Percentiles rank a stretch among this genome's conserved stretches.
Evolutionary conservation across 208 protist genomes (phyloP).

Genomic region (Wallacemonas collosoma): DNA sequence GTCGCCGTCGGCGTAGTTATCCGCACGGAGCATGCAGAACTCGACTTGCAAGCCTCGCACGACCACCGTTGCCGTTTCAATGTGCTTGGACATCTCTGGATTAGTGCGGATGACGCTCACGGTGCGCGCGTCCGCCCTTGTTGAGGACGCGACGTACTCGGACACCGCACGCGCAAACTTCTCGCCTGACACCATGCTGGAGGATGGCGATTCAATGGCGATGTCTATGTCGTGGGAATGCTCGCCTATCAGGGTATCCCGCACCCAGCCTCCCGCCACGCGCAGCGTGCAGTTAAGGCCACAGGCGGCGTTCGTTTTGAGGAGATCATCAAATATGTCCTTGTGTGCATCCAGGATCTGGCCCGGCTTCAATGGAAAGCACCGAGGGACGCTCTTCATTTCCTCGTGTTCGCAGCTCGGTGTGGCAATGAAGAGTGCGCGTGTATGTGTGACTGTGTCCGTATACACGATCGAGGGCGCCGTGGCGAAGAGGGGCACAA

Average conservation of each 20-base stretch:
- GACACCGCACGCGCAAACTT: conserved; percentile 91
- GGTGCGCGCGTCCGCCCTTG: conserved; percentile 39
- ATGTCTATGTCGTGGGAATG: conserved; percentile 98
- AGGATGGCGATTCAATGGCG: conserved; percentile 86
- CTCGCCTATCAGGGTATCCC: conserved; percentile 93
- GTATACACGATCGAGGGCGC: too few relatives aligned
- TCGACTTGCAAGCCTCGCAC: conserved; percentile 93
- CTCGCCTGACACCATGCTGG: conserved; percentile 64
- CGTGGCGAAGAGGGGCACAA: too few relatives aligned
- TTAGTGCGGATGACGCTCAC: conserved; percentile 96
- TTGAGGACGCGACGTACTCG: conserved; percentile 61
- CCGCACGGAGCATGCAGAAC: conserved; percentile 96
- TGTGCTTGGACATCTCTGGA: conserved; percentile 98
- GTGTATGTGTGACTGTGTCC: too few relatives aligned
- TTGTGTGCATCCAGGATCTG: conserved; percentile 62
- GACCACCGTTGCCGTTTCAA: conserved; percentile 96
- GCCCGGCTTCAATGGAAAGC: conserved; percentile 35
- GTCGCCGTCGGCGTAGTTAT: conserved; percentile 88
- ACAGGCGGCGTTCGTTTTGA: conserved; percentile 64
- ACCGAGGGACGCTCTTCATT: conserved; percentile 37
- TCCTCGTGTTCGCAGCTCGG: not conserved
- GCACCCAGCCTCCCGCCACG: conserved; percentile 98
- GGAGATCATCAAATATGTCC: conserved; percentile 84
- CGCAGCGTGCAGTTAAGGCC: conserved; percentile 75
- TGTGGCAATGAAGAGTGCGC: too few relatives aligned